Evolutionary conservation across 371 early-diverging fungal genomes (phyloP), one percentile per base, ranked within the genome.

Genomic region (Dinochytrium kinnereticum): DNA sequence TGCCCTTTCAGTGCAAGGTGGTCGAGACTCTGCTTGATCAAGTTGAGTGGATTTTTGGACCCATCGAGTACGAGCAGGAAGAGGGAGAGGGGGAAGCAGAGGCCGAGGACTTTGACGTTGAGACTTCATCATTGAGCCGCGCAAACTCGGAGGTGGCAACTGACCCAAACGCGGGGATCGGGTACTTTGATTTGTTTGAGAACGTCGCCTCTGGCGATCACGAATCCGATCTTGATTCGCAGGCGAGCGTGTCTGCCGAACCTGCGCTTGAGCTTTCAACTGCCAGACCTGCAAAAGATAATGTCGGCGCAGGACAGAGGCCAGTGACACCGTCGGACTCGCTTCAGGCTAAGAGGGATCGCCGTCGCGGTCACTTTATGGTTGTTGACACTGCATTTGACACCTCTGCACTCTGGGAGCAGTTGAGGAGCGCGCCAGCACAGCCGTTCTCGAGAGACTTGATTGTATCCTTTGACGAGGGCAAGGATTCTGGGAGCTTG

Each of bases 21-120:
- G 78, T 81, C 1, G 84, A 85, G 68, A 78, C 74, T 19, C 64
- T 84, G 50, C 78, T 85, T 64, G 84, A 81, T 30, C 77, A 85
- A 33, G 70, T 68, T 28, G 83, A 82, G 36, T 85, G 84, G 84
- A 75, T 85, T 33, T 85, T 85, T 76, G 84, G 83, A n/a, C 81
- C 86, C 2, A 81, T 81, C 57, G 85, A 82, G 75, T 85, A 66
- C 74, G 84, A 84, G 73, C 80, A 82, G 19, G 77, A 76, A n/a
- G 76, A 71, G 24, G 40, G 26, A 1, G 64, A 30, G 28, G 64
- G 28, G 24, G 68, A 67, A 57, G 49, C 7, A 17, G 57, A 10
- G 24, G 24, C 21, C 0, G 67, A 66, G 15, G 72, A 55, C 7
- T 26, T 55, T 24, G 57, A 55, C 7, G 5, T 55, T 26, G 57